Evolutionary conservation across 495 filamentous ascomycete genomes (phyloP), one percentile per base, ranked within the genome.

Genomic region (Rhizodiscina lignyota): DNA sequence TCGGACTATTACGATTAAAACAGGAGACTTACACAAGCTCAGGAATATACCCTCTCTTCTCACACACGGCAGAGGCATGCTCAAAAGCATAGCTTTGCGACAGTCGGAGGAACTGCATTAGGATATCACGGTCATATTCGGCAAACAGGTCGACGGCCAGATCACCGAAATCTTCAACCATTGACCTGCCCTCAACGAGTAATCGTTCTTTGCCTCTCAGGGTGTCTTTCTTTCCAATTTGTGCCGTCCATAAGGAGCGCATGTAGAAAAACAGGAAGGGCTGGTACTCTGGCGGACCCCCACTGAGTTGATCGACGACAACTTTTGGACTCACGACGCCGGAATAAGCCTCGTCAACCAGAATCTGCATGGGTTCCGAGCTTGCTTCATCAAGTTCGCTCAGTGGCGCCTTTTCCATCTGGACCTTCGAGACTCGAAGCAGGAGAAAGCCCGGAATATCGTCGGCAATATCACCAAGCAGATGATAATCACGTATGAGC

Each of bases 221-320:
- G 18, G 51, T 60, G 32, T 65, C 63, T 10, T 53, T 54, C 17
- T 45, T 44, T 15, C 47, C 39, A 16, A 42, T 64, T 6, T 18
- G 10, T 1, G 78, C 79, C 11, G 64, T 63, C 91, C 87, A 96
- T 11, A 97, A 63, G 1, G 78, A 72, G 11, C 83, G 73, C 6
- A 94, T 63, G 50, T 94, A 94, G 58, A 96, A 86, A 58, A 79
- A 97, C 4, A 91, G 70, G 51, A 89, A 94, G 41, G 60, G 49
- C 63, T 60, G 37, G 60, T 60, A 41, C 59, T 56, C 12, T 37
- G 42, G 23, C 32, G 56, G 34, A 38, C 53, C 22, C 8, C 53
- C 52, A 36, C 68, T 42, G 2, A 97, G 66, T 43, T 96, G 87
- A 18, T 32, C 30, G 22, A 96, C 77, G 4, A 96, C 84, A 0